phyloP scores from a whole-genome alignment of 2,329 filamentous ascomycete genomes.

The Fusarium sp. region DNA sequence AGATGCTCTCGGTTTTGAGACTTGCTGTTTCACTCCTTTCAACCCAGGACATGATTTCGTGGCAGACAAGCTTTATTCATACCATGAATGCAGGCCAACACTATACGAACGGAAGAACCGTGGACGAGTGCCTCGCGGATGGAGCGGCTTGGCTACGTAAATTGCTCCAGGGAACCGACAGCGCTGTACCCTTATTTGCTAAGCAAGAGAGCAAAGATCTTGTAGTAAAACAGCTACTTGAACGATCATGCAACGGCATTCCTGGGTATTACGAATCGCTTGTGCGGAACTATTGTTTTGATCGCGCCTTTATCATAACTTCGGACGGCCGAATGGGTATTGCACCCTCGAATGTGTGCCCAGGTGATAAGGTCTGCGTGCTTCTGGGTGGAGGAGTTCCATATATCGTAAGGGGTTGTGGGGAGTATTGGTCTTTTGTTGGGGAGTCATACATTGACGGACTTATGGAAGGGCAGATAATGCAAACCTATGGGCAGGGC shows the following conservation, averaged over 20 bases:
- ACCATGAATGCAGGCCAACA: not conserved
- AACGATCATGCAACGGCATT: too few species aligned
- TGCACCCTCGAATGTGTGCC: not conserved
- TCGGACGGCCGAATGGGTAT: not conserved
- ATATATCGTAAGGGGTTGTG: not conserved
- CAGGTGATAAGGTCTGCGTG: not conserved
- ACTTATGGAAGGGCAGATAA: not conserved
- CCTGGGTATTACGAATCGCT: not conserved
- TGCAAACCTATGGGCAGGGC: not conserved
- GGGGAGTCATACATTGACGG: not conserved
- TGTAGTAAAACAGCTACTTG: not conserved
- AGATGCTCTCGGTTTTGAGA: not conserved
- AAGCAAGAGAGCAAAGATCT: not conserved
- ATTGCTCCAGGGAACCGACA: not conserved
- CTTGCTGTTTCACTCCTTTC: not conserved
- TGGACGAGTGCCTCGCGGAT: not conserved
- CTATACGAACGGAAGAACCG: not conserved
- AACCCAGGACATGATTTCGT: not conserved
- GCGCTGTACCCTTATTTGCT: not conserved
- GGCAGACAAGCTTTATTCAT: not conserved
- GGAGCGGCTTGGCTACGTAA: not conserved
- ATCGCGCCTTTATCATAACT: not conserved
- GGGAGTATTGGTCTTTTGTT: not conserved
- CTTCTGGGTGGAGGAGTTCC: not conserved
- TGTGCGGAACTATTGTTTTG: not conserved